Base-by-base conservation (phyloP, 164 flowering plant species). In the Aristolochia contorta region DNA sequence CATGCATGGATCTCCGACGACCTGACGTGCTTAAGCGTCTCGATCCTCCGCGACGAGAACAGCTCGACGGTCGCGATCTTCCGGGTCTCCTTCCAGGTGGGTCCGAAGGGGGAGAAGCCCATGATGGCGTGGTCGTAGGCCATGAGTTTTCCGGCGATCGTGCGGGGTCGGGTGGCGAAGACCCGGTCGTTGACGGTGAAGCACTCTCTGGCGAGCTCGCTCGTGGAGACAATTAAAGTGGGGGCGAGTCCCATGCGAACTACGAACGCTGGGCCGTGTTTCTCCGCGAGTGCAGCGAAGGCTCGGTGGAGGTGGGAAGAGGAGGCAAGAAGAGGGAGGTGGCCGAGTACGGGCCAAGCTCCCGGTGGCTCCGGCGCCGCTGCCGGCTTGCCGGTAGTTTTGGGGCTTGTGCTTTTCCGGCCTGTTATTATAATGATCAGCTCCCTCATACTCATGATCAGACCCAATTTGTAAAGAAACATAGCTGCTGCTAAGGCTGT, bases 1-100 rank as follows among this genome's bases (percentile, higher is more conserved):
- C 47, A 47, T 1, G 22, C 5, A 15, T 55, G 56, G 8, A 67
- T 65, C 50, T 75, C 76, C 1, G 62, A 67, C 2, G 16, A 60
- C 14, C 67, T 41, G 9, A 67, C 47, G 14, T 64, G 65, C 24
- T 52, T 50, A 10, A 77, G 74, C 41, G 46, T 21, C 65, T 75
- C 78, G 6, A 77, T 47, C 25, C 72, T 53, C 30, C 22, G 58
- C 56, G 54, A 65, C 0, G 84, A 69, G 23, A 80, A 74, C 0
- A 80, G 69, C 53, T 71, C 67, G 0, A 46, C 8, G 20, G 47
- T 46, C n/a, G 68, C 22, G 4, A 73, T 67, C 63, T 73, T 77
- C 23, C 84, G 81, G 21, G 69, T 18, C 15, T 77, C 71, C 1
- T 79, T 71, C 82, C 82, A 80, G 69, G 65, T 69, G 20, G 58